Percentiles rank a stretch among this genome's conserved stretches.
These are phyloP conservation scores for Solanum verrucosum DNA, from an alignment of 257 asterid genomes.

Conservation along the genomic window DNA sequence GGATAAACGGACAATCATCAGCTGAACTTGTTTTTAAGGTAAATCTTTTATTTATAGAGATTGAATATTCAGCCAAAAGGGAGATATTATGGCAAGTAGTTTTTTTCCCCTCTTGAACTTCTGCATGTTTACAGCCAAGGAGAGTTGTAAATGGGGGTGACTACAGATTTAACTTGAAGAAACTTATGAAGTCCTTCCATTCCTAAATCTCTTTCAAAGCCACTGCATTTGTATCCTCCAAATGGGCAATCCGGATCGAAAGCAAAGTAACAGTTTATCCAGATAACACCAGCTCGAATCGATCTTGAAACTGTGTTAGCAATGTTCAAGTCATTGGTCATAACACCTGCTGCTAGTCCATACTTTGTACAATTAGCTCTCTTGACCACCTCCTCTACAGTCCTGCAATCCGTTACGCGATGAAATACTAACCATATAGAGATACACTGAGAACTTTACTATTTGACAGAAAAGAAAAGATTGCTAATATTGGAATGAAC, in stretches of 20 bases:
- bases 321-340: constrained; percentile 68
- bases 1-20: too few relatives aligned
- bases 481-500: not conserved
- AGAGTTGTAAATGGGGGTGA: constrained; percentile 60
- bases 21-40: too few relatives aligned
- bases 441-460: not conserved
- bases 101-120: too few relatives aligned
- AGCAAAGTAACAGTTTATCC: constrained; percentile 75
- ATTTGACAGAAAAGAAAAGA: not conserved
- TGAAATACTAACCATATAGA: not conserved
- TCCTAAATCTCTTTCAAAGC: constrained; percentile 72
- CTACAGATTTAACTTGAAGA: constrained; percentile 59
- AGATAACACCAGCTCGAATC: constrained; percentile 59
- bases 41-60: not conserved
- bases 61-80: not conserved
- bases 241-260: constrained; percentile 44
- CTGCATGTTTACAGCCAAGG: constrained; percentile 58
- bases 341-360: constrained; percentile 78
- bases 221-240: constrained; percentile 88
- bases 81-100: not conserved
- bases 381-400: constrained; percentile 65
- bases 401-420: not conserved
- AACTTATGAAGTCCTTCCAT: constrained; percentile 48
- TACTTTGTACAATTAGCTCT: constrained; percentile 61
- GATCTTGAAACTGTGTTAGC: constrained; percentile 82